Base-by-base conservation (phyloP, 2,329 filamentous ascomycete genomes). In the Escovopsis weberi region DNA sequence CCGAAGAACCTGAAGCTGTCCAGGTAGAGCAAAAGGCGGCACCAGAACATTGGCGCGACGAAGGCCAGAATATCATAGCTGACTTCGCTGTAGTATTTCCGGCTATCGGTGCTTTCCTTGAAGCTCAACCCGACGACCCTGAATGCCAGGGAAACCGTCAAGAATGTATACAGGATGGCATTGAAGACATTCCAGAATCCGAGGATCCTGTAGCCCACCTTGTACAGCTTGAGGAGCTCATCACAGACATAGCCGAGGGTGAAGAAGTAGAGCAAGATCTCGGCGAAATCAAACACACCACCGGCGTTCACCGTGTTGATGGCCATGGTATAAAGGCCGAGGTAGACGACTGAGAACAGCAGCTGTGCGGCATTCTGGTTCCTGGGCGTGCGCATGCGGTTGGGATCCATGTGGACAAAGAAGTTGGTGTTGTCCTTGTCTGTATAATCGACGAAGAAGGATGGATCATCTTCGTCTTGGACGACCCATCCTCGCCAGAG, bases 171-270 rank as follows among this genome's bases (percentile, higher is more conserved):
- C 0, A 98, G 70, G 0, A 81, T 71, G 26, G 75, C 74, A 61
- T 98, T 98, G 68, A 98, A 94, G 23, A 84, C 84, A 55, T 94
- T 95, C 91, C 91, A 96, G 60, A 98, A 98, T 18, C 85, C 82
- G 43, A 98, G 71, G 55, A 96, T 96, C 54, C 82, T 83, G 47
- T 83, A 76, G 9, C 91, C 91, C 12, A 94, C 84, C 59, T 98
- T 98, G 76, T 85, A 94, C 52, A 95, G 75, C 61, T 98, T 98
- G 56, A 79, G 67, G 1, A 80, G 51, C 57, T 96, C 91, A 57
- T 98, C 89, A 53, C 80, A 87, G 30, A 95, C 74, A 60, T 93
- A 98, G 19, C 86, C 88, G 4, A 89, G 60, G 0, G 91, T 96
- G 66, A 98, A 95, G 48, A 89, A 58, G 56, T 98, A 98, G 10